Evolutionary conservation across 768 basidiomycete species (phyloP).

Genomic region (Lactarius akahatsu): DNA sequence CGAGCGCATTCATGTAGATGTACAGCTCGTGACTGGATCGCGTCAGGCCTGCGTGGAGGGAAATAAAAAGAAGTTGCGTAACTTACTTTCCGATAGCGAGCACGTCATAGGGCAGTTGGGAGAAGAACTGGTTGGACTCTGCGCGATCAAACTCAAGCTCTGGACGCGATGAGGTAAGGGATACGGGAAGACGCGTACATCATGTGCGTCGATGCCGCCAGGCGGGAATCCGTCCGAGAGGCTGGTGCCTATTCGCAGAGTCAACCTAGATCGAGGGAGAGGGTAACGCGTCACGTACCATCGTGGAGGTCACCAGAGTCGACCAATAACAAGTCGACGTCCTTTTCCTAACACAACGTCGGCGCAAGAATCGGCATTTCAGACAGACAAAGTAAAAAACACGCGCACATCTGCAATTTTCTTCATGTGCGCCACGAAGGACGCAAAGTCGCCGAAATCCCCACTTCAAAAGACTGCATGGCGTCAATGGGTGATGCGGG

Average conservation of each 20-base stretch:
- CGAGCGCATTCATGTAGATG: constrained; percentile 60
- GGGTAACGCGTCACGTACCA: constrained; percentile 37
- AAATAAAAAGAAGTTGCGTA: too few relatives aligned
- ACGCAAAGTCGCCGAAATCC: constrained; percentile 79
- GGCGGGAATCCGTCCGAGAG: constrained; percentile 74
- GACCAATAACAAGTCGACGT: constrained; percentile 80
- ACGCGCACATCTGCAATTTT: constrained; percentile 55
- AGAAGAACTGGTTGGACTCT: constrained; percentile 71
- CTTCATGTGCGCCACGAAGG: constrained; percentile 86
- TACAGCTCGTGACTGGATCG: constrained; percentile 73
- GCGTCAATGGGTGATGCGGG: neutral
- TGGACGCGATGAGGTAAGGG: neutral
- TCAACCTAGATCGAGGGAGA: constrained; percentile 13
- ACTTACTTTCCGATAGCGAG: constrained; percentile 81
- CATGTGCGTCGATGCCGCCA: constrained; percentile 72
- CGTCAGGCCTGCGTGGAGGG: constrained; percentile 14
- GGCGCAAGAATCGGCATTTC: neutral
- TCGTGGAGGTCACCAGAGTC: constrained; percentile 82
- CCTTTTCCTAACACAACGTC: constrained; percentile 43
- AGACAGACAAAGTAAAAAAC: neutral
- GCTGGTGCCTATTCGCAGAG: constrained; percentile 55
- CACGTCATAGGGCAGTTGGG: constrained; percentile 74
- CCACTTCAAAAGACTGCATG: constrained; percentile 38
- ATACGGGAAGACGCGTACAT: constrained; percentile 41
- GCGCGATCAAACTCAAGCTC: constrained; percentile 1